Conservation (phyloP, 805 yeast genomes). For the Spathaspora gorwiae region DNA sequence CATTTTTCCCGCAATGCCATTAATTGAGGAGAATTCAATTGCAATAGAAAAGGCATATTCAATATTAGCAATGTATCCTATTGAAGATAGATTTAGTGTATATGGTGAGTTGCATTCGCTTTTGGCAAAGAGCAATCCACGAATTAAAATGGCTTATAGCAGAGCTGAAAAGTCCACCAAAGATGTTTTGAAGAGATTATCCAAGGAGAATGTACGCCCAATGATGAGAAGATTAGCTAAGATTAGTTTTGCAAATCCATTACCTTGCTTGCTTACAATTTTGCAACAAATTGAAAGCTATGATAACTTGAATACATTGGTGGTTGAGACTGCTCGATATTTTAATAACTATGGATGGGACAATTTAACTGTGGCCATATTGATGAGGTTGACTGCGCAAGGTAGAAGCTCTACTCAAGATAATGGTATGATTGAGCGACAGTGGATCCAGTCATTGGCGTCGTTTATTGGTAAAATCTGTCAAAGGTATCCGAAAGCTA, state of each 20-base stretch:
- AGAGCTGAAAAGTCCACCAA: constrained; percentile 77
- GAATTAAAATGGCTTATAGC: constrained; percentile 54
- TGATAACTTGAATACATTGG: constrained; percentile 74
- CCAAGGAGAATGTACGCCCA: constrained; percentile 69
- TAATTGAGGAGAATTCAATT: constrained; percentile 53
- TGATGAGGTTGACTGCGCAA: constrained; percentile 60
- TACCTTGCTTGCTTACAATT: constrained; percentile 67
- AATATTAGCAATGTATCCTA: constrained; percentile 49
- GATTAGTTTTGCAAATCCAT: constrained; percentile 70
- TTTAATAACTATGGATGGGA: constrained; percentile 84
- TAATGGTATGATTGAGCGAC: constrained; percentile 76
- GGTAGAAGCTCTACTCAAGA: constrained; percentile 65
- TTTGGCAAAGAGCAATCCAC: constrained; percentile 50
- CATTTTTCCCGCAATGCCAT: constrained; percentile 58
- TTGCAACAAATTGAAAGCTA: constrained; percentile 86
- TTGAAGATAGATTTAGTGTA: constrained; percentile 64
- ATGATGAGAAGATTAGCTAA: constrained; percentile 73
- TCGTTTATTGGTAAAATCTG: constrained; percentile 73
- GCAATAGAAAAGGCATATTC: constrained; percentile 57
- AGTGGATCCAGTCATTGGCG: constrained; percentile 83
- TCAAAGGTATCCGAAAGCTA: constrained; percentile 42
- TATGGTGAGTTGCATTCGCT: constrained; percentile 74
- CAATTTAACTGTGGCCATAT: constrained; percentile 65
- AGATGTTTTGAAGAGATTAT: constrained; percentile 71
- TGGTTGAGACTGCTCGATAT: constrained; percentile 72